Conservation (phyloP, 768 basidiomycete species). For the Suillus plorans region DNA sequence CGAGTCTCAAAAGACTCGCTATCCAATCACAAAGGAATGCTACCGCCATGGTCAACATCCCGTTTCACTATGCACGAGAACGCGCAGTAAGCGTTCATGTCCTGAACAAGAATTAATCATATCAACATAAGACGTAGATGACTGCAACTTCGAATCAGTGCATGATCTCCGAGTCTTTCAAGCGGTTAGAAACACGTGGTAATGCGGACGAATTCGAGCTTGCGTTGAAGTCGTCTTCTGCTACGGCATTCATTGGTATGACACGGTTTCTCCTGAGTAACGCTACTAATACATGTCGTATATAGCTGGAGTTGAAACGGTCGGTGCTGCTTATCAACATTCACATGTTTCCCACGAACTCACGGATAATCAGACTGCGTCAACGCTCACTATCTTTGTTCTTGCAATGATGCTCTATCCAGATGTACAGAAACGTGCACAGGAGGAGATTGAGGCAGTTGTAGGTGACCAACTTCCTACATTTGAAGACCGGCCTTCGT, state of each 20-base stretch:
- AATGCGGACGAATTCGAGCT: conserved; percentile 24
- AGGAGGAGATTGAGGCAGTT: conserved; percentile 33
- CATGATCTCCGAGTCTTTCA: conserved; percentile 31
- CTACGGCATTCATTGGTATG: conserved; percentile 34
- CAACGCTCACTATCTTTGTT: conserved; percentile 31
- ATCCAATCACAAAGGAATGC: conserved; percentile 28
- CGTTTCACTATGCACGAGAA: conserved; percentile 29
- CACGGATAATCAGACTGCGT: conserved; percentile 25
- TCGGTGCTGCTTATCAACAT: conserved; percentile 10
- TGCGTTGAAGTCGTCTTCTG: conserved; percentile 30
- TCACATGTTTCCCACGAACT: neutral
- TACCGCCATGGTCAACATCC: conserved; percentile 28
- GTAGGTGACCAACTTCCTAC: conserved; percentile 30
- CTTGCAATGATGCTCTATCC: conserved; percentile 36
- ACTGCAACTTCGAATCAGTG: conserved; percentile 24
- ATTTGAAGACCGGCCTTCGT: conserved; percentile 24
- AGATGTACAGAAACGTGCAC: conserved; percentile 33
- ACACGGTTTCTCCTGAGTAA: conserved; percentile 8
- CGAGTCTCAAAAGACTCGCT: conserved; percentile 30
- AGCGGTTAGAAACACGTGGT: conserved; percentile 14
- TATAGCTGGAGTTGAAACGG: conserved; percentile 30
- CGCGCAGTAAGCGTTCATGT: conserved; percentile 18
- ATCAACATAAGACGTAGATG: conserved; percentile 11
- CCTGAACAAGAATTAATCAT: neutral
- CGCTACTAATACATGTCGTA: neutral